Evolutionary conservation across 805 yeast genomes (phyloP), one percentile per base, ranked within the genome.

Genomic region (Candida hispaniensis): DNA sequence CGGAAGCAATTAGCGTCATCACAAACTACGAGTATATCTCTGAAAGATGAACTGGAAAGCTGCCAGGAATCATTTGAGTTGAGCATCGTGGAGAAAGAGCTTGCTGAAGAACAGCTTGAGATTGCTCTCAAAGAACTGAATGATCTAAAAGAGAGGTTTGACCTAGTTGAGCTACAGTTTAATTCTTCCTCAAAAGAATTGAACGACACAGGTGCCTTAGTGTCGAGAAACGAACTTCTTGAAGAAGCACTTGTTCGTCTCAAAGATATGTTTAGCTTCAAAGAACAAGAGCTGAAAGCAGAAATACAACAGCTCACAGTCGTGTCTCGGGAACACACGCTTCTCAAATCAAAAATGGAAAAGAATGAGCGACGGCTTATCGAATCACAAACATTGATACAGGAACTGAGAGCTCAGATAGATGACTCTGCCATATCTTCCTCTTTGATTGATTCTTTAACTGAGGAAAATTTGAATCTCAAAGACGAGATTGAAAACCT

Each of bases 181-280:
- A 55, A 48, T 17, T 20, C 14, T 5, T 28, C 36, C 8, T 7
- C 28, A 1, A 28, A 32, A 4, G 7, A 17, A 23, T 12, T 32
- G 2, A 28, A 32, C 11, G 10, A 21, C 6, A 23, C 36, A 1
- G 20, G 32, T 10, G 28, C 30, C 11, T 35, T 28, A 3, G 8
- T 32, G 4, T 28, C 43, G 38, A 48, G 62, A 16, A 67, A 64
- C 39, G 56, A 51, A 32, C 52, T 55, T 35, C 50, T 72, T 16
- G 72, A 69, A 40, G 41, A 51, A 7, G 68, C 75, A 1, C 45
- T 73, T 8, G 38, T 58, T 1, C 51, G 52, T 18, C 48, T 69
- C 4, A 51, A 60, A 25, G 56, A 51, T 14, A 29, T 48, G 7
- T 28, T 40, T 5, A 28, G 41, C 3, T 29, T 41, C 2, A 45